Base-by-base conservation (phyloP, 768 basidiomycete species). In the Xerocomus spinulosus region DNA sequence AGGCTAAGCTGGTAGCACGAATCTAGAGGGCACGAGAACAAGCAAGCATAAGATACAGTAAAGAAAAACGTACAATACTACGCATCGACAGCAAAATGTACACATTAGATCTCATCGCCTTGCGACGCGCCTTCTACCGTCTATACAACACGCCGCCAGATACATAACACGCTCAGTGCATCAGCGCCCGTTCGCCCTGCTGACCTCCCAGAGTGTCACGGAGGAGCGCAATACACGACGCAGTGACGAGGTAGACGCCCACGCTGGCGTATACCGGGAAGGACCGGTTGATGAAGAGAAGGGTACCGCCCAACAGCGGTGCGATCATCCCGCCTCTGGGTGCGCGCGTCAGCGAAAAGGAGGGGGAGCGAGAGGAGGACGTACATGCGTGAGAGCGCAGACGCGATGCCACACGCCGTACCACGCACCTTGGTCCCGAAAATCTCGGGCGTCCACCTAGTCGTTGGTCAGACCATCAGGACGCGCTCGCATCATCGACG, bases 321-420 rank as follows among this genome's bases (percentile, higher is more conserved):
- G 89, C 91, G 25, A 89, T 83, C 83, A 93, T 92, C 5, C 91
- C 91, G 8, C 90, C 87, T 64, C 90, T 92, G 68, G 15, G n/a
- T 17, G 15, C 17, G n/a, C 15, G 34, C 18, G 34, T 17, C n/a
- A n/a, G 6, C 14, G 7, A 9, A 21, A 5, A 13, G 3, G 4
- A 9, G 32, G 3, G 8, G 3, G 38, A 9, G 14, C 34, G 17
- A n/a, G 34, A n/a, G 7, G 14, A 34, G 10, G 3, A 73, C 84
- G 43, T 59, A 91, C 84, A 93, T 81, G 64, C 92, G 75, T 2
- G 87, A 92, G 1, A 94, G 66, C 9, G 90, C 91, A 3, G 88
- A 90, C 0, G 92, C 91, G 44, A 88, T 85, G 1, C 92, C 92
- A 58, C 87, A 85, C 0, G 91, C 92, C 1, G 91, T 92, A 23